These are phyloP conservation scores for Paramecium pentaurelia DNA, from an alignment of 73 alveolate genomes.

Conservation along the genomic window DNA sequence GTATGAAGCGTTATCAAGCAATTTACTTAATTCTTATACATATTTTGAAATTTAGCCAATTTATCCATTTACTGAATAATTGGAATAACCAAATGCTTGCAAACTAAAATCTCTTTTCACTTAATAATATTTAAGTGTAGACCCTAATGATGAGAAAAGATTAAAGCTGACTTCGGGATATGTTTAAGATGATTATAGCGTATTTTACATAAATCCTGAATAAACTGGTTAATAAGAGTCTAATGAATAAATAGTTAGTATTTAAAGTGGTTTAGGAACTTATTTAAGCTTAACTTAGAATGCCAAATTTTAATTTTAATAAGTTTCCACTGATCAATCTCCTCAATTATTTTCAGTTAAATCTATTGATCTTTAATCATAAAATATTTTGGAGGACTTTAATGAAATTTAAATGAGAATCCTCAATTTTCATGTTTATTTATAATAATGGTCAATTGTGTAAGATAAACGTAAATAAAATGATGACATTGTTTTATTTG, in stretches of 20 bases:
- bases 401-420: neutral
- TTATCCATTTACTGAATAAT: neutral
- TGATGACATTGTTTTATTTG: neutral
- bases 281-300: neutral
- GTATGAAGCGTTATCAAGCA: neutral
- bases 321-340: neutral
- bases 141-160: neutral
- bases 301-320: neutral
- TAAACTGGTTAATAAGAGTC: neutral
- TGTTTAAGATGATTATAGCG: neutral
- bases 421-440: neutral
- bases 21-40: neutral
- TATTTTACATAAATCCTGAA: neutral
- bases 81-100: neutral
- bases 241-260: neutral
- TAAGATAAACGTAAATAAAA: neutral
- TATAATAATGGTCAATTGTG: neutral
- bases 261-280: neutral
- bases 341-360: neutral
- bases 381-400: neutral
- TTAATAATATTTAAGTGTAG: neutral
- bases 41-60: neutral
- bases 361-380: neutral
- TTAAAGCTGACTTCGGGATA: neutral
- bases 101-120: neutral